These are phyloP conservation scores for sweet orange (Citrus sinensis) DNA, from an alignment of 345 rosid species.

Conservation along the genomic window DVS_A1.0 CM039166.1:22473501-22474000, in stretches of 20 bases:
- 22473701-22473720: neutral
- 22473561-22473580: neutral
- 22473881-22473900: neutral
- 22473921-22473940: neutral
- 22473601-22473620: neutral
- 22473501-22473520: too few species aligned
- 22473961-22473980: neutral
- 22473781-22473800: neutral
- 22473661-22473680: neutral
- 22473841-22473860: neutral
- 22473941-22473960: neutral
- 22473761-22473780: neutral
- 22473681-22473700: neutral
- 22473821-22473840: neutral
- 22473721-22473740: neutral
- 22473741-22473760: neutral
- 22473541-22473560: neutral
- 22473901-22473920: neutral
- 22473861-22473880: neutral
- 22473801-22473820: neutral
- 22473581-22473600: neutral
- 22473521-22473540: too few species aligned
- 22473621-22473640: neutral
- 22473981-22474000: neutral
- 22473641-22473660: neutral